Percentiles rank a stretch among this genome's conserved stretches.
These are phyloP conservation scores for Naegleria gruberi DNA, from an alignment of 208 protist species.

Conservation along the genomic window DNA sequence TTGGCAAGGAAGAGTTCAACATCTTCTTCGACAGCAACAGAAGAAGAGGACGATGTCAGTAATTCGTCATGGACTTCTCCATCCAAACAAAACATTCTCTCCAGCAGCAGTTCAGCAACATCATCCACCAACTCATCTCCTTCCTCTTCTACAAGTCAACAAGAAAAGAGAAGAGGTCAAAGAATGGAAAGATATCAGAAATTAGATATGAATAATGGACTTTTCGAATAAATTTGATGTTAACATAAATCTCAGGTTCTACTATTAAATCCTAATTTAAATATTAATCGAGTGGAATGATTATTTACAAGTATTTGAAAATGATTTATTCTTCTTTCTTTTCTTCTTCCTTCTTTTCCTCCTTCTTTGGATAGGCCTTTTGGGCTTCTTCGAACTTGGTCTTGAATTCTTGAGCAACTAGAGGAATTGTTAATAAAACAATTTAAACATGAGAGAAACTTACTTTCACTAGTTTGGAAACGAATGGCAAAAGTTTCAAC, in stretches of 20 bases:
- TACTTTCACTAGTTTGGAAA: not conserved
- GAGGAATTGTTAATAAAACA: not conserved
- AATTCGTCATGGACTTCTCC: not conserved
- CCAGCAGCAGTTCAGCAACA: too few species aligned
- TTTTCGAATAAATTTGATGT: too few species aligned
- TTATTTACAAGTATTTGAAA: not conserved
- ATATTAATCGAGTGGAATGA: too few species aligned
- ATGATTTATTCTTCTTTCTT: not conserved
- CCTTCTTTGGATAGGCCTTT: not conserved
- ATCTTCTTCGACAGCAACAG: not conserved
- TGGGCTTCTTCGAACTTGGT: constrained; percentile 9
- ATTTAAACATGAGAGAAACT: not conserved
- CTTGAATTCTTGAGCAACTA: constrained; percentile 9
- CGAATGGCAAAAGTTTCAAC: constrained; percentile 36
- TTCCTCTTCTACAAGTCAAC: too few species aligned
- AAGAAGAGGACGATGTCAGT: not conserved
- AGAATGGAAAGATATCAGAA: too few species aligned
- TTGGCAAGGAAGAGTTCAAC: too few species aligned
- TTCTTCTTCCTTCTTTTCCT: constrained; percentile 1
- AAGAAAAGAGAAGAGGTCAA: too few species aligned
- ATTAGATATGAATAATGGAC: too few species aligned
- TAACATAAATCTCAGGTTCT: too few species aligned
- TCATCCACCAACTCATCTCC: too few species aligned
- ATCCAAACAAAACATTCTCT: too few species aligned
- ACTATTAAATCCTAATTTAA: too few species aligned